These are phyloP conservation scores for Coemansia sp. DNA, from an alignment of 192 early-diverging fungal species.

Conservation along the genomic window DNA sequence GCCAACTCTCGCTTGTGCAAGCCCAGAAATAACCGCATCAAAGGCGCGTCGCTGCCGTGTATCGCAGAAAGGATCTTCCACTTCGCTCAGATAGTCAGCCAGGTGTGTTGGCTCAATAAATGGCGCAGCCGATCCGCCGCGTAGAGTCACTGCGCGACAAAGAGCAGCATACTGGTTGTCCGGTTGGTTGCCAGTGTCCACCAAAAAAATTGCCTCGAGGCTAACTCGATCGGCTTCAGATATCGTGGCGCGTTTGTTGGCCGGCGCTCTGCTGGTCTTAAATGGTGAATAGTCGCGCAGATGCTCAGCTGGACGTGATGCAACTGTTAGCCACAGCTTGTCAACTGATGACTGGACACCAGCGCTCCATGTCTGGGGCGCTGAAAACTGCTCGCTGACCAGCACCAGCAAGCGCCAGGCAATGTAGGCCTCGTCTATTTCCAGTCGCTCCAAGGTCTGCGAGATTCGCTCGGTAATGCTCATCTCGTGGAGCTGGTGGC, in stretches of 20 bases:
- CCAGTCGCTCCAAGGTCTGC: conserved; percentile 14
- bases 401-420: conserved; percentile 25
- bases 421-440: conserved; percentile 30
- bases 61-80: conserved; percentile 8
- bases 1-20: not conserved
- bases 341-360: not conserved
- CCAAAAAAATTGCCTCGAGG: conserved; percentile 1
- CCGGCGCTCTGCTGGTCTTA: not conserved
- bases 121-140: not conserved
- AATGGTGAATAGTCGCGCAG: conserved; percentile 2
- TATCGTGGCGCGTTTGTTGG: not conserved
- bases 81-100: not conserved
- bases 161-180: not conserved
- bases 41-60: conserved; percentile 29
- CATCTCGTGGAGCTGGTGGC: conserved; percentile 4
- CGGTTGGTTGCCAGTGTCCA: not conserved
- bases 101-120: not conserved
- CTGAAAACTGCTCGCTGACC: conserved; percentile 1
- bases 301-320: conserved; percentile 1
- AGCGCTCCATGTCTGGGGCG: conserved; percentile 5
- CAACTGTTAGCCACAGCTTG: not conserved
- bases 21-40: conserved; percentile 10
- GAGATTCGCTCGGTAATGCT: conserved; percentile 2
- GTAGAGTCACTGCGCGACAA: not conserved
- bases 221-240: not conserved